Evolutionary conservation across 768 basidiomycete genomes (phyloP).

Genomic region (Suillus lakei): DNA sequence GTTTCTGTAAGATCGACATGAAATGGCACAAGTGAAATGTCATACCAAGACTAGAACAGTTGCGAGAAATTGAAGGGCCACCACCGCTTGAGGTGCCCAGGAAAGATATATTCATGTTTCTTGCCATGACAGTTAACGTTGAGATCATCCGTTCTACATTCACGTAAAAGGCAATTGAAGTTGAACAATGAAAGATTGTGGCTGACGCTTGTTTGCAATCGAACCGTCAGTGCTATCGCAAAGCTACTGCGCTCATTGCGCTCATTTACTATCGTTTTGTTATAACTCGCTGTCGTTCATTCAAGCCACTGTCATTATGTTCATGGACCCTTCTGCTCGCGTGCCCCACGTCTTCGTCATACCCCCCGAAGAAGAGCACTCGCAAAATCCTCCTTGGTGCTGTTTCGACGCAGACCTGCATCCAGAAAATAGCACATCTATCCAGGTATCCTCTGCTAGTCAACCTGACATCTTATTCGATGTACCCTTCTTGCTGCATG

Average conservation of each 20-base stretch:
- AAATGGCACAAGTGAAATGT: neutral
- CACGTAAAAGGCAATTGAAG: slow-evolving; percentile 27
- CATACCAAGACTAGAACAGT: slow-evolving; percentile 67
- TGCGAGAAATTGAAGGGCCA: slow-evolving; percentile 72
- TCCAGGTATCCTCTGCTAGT: slow-evolving; percentile 16
- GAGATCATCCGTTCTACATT: slow-evolving; percentile 21
- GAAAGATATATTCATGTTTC: slow-evolving; percentile 65
- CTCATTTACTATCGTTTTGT: slow-evolving; percentile 15
- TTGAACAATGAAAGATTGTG: slow-evolving; percentile 20
- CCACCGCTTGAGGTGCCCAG: slow-evolving; percentile 80
- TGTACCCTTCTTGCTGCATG: slow-evolving; percentile 31
- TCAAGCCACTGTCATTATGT: slow-evolving; percentile 9
- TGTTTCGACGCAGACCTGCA: slow-evolving; percentile 55
- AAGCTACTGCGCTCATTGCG: slow-evolving; percentile 1
- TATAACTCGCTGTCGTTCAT: slow-evolving; percentile 21
- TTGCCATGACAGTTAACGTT: slow-evolving; percentile 33
- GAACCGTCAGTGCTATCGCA: slow-evolving; percentile 11
- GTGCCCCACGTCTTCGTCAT: slow-evolving; percentile 59
- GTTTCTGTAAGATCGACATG: slow-evolving; percentile 6
- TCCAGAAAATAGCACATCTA: slow-evolving; percentile 20
- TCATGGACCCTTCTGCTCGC: slow-evolving; percentile 13
- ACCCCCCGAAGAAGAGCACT: slow-evolving; percentile 62
- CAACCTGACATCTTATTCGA: slow-evolving; percentile 38
- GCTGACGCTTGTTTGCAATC: slow-evolving; percentile 18
- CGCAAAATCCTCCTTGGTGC: slow-evolving; percentile 54